Evolutionary conservation across 257 asterid species (phyloP).

Genomic region (Salvia splendens): DNA sequence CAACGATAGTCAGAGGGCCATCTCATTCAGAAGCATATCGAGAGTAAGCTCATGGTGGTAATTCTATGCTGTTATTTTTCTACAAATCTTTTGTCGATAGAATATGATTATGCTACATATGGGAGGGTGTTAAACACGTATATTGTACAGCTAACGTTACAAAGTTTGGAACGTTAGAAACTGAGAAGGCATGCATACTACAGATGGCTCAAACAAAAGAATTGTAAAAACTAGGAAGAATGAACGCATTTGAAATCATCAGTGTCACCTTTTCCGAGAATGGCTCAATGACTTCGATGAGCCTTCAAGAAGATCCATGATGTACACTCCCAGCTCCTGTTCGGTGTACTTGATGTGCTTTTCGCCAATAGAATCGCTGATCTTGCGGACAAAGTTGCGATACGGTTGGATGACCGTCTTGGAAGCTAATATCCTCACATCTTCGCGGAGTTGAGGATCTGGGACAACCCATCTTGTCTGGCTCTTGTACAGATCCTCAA

Average conservation of each 20-base stretch:
- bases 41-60: not conserved
- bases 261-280: conserved; percentile 44
- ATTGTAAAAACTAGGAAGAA: not conserved
- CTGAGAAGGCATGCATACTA: not conserved
- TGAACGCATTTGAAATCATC: conserved; percentile 1
- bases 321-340: conserved; percentile 54
- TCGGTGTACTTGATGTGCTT: conserved; percentile 63
- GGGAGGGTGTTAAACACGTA: not conserved
- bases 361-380: conserved; percentile 44
- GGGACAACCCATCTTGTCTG: conserved; percentile 74
- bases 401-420: conserved; percentile 53
- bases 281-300: conserved; percentile 48
- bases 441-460: conserved; percentile 56
- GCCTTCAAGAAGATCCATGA: conserved; percentile 65
- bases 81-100: not conserved
- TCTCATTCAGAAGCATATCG: not conserved
- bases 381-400: conserved; percentile 40
- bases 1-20: not conserved
- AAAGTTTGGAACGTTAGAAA: conserved; percentile 22
- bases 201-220: conserved; percentile 4
- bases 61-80: conserved; percentile 9
- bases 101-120: conserved; percentile 4
- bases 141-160: conserved; percentile 28
- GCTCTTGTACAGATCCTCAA: conserved; percentile 63
- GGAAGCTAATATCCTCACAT: conserved; percentile 48